phyloP scores from a whole-genome alignment of 1,284 basidiomycete genomes.

The Pascua sp. region DNA sequence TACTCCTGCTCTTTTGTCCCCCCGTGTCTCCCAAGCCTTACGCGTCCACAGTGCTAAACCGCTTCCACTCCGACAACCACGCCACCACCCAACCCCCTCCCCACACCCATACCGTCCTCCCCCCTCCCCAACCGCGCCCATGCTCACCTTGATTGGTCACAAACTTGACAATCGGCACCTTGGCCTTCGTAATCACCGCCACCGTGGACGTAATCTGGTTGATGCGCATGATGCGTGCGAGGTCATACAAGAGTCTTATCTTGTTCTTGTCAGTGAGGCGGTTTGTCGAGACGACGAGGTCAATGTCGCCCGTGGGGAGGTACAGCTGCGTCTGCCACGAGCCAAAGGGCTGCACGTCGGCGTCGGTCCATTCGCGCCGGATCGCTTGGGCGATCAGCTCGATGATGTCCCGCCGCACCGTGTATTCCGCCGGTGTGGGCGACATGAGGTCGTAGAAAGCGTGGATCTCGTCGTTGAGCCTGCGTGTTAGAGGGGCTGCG shows the following conservation, averaged over 20 bases:
- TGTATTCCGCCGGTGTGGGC: conserved; percentile 79
- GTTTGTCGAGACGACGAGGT: conserved; percentile 54
- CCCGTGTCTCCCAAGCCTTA: too few species aligned
- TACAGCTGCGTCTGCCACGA: conserved; percentile 93
- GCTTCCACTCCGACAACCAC: too few species aligned
- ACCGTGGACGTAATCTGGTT: conserved; percentile 59
- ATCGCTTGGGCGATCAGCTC: conserved; percentile 69
- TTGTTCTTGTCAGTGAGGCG: conserved; percentile 45
- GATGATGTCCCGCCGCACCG: conserved; percentile 73
- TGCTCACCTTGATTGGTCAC: conserved; percentile 61
- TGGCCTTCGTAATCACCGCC: conserved; percentile 81
- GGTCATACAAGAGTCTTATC: conserved; percentile 44
- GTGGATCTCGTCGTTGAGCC: conserved; percentile 77
- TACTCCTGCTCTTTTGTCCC: too few species aligned
- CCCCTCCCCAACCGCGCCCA: too few species aligned
- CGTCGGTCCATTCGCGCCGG: conserved; percentile 67
- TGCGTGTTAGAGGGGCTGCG: conserved; percentile 32
- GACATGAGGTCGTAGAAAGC: conserved; percentile 85
- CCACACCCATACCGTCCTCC: too few species aligned
- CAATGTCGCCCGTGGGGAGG: conserved; percentile 74
- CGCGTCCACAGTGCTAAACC: too few species aligned
- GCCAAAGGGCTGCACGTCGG: conserved; percentile 81
- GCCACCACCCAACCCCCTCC: too few species aligned
- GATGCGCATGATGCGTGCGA: conserved; percentile 49
- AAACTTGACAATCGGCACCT: conserved; percentile 93